Evolutionary conservation across 768 basidiomycete species (phyloP).

Genomic region (Psilocybe cyanescens): DNA sequence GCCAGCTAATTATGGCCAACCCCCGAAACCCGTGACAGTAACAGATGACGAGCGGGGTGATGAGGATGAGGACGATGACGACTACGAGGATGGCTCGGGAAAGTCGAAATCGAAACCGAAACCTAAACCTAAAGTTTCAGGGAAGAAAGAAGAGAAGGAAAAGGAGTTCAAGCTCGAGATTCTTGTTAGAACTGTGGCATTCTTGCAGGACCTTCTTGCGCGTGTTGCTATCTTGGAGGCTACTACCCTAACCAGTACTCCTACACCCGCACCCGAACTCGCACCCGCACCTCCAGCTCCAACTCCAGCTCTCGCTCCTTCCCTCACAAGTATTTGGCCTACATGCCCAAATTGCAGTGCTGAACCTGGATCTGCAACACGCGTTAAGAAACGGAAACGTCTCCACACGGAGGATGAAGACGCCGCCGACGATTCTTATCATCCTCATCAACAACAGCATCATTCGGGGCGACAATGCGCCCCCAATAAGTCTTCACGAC

Average conservation of each 20-base stretch:
- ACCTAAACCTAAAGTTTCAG: conserved; percentile 34
- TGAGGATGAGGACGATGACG: conserved; percentile 37
- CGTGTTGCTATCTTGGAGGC: conserved; percentile 48
- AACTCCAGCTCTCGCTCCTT: background rate
- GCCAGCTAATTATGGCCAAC: conserved; percentile 53
- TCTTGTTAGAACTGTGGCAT: conserved; percentile 79
- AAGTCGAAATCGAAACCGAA: conserved; percentile 22
- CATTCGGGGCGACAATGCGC: no score
- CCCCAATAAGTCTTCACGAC: background rate
- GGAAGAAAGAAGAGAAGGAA: conserved; percentile 63
- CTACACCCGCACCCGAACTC: background rate
- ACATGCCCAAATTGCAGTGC: conserved; percentile 29
- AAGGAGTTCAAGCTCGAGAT: conserved; percentile 95
- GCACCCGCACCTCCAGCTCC: background rate
- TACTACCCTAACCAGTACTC: conserved; percentile 10
- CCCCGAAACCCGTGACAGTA: conserved; percentile 28
- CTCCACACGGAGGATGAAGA: background rate
- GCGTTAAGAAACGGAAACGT: conserved; percentile 23
- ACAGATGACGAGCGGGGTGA: conserved; percentile 44
- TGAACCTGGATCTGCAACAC: background rate
- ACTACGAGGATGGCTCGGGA: conserved; percentile 27
- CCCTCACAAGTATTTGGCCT: background rate
- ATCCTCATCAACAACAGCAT: background rate
- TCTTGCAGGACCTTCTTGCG: conserved; percentile 70
- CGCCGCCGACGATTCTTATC: background rate